Evolutionary conservation across 2,329 filamentous ascomycete genomes (phyloP).

Genomic region (Verticillium dahliae): DNA sequence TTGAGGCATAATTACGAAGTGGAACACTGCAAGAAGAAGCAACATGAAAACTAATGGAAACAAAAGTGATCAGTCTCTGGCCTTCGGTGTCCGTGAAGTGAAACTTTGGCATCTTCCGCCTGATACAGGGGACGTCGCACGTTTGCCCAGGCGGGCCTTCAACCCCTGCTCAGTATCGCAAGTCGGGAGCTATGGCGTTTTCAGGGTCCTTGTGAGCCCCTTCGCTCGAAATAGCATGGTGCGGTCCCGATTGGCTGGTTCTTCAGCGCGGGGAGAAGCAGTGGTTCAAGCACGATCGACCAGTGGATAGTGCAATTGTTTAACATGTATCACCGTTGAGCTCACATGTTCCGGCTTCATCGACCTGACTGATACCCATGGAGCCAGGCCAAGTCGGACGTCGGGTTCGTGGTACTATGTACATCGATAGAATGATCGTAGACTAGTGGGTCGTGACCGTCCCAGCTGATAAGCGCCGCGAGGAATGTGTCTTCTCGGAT

Average conservation of each 20-base stretch:
- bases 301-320: not conserved
- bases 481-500: not conserved
- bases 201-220: not conserved
- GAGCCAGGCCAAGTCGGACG: no score
- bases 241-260: not conserved
- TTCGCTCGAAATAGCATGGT: not conserved
- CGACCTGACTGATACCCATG: no score
- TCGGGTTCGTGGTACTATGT: no score
- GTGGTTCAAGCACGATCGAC: not conserved
- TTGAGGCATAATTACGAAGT: not conserved
- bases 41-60: not conserved
- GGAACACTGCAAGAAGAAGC: not conserved
- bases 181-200: slow-evolving; percentile 4
- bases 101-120: slow-evolving; percentile 1
- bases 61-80: not conserved
- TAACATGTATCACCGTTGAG: not conserved
- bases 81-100: not conserved
- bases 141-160: slow-evolving; percentile 8
- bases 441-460: not conserved
- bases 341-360: no score
- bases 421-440: no score
- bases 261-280: not conserved
- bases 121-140: slow-evolving; percentile 23
- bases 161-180: slow-evolving; percentile 2
- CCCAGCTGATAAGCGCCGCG: not conserved